A percentile compares a stretch with the other conserved stretches of the same genome.
phyloP scores from a whole-genome alignment of 306 rosid species.

The Oxytropis ochrocephala region DNA sequence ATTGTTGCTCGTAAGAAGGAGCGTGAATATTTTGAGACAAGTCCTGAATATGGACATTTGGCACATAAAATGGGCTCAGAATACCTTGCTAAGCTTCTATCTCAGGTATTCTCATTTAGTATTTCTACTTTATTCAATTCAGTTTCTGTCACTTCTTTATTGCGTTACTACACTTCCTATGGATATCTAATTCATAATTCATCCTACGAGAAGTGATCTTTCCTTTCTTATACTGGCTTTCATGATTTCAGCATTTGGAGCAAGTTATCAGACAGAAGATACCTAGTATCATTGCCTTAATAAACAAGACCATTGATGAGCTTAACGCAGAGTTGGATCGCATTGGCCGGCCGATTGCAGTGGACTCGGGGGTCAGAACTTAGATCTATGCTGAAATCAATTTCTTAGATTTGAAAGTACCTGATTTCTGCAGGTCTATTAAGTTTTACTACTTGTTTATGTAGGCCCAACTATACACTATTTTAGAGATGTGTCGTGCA shows the following conservation, averaged over 20 bases:
- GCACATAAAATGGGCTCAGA: constrained; percentile 98
- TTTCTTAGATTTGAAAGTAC: constrained; percentile 16
- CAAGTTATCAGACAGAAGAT: constrained; percentile 94
- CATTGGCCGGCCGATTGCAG: constrained; percentile 93
- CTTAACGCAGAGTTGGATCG: constrained; percentile 93
- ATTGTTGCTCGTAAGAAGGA: constrained; percentile 88
- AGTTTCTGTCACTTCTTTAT: background rate
- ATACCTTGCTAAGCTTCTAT: constrained; percentile 94
- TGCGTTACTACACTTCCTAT: background rate
- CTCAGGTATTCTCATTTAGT: constrained; percentile 50
- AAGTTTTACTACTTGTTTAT: constrained; percentile 18
- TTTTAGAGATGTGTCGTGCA: constrained; percentile 96
- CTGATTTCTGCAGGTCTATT: background rate
- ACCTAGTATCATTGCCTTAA: constrained; percentile 90
- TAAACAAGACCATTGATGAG: constrained; percentile 89
- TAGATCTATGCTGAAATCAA: constrained; percentile 5
- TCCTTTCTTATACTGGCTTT: constrained; percentile 19
- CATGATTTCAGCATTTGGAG: constrained; percentile 79
- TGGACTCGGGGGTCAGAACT: constrained; percentile 90
- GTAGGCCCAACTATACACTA: constrained; percentile 93
- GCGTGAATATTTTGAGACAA: constrained; percentile 84
- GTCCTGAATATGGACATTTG: constrained; percentile 97
- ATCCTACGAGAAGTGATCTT: background rate
- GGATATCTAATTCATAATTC: constrained; percentile 12
- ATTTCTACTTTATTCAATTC: background rate